Evolutionary conservation across 2,329 filamentous ascomycete genomes (phyloP).

Genomic region (Alternaria triticina): DNA sequence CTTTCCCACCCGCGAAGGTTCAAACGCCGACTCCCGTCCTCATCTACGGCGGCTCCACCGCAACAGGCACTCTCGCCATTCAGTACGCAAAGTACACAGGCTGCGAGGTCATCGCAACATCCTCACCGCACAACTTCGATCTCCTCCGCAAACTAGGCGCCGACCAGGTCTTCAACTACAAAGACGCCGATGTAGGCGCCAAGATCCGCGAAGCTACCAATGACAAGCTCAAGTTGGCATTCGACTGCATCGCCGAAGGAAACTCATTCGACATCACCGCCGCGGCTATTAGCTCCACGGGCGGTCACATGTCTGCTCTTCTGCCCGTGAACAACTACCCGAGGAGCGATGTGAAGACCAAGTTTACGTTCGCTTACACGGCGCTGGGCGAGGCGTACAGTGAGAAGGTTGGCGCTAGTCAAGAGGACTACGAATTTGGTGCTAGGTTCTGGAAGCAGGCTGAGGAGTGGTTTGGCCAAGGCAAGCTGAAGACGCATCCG

Average conservation of each 20-base stretch:
- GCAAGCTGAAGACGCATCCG: conserved; percentile 44
- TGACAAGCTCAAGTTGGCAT: conserved; percentile 52
- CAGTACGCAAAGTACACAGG: conserved; percentile 58
- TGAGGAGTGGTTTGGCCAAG: conserved; percentile 32
- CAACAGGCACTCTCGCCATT: conserved; percentile 58
- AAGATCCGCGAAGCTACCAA: conserved; percentile 57
- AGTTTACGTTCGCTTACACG: conserved; percentile 53
- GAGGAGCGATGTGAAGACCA: conserved; percentile 53
- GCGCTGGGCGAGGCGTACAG: conserved; percentile 49
- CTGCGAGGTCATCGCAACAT: conserved; percentile 54
- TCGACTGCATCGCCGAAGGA: conserved; percentile 56
- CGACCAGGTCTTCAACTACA: conserved; percentile 59
- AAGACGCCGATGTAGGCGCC: conserved; percentile 50
- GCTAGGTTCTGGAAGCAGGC: conserved; percentile 32
- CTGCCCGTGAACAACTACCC: conserved; percentile 42
- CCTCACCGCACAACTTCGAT: conserved; percentile 57
- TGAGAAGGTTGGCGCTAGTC: conserved; percentile 36
- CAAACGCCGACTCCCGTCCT: conserved; percentile 50
- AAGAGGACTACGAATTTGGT: conserved; percentile 38
- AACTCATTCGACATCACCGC: conserved; percentile 24
- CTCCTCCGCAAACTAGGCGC: conserved; percentile 57
- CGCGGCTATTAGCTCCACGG: conserved; percentile 30
- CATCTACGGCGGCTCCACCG: conserved; percentile 60
- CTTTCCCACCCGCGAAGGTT: conserved; percentile 54
- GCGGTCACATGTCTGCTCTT: conserved; percentile 27